Conservation (phyloP, 1,139 yeast genomes). For the Tardiomyces depauwii region DNA sequence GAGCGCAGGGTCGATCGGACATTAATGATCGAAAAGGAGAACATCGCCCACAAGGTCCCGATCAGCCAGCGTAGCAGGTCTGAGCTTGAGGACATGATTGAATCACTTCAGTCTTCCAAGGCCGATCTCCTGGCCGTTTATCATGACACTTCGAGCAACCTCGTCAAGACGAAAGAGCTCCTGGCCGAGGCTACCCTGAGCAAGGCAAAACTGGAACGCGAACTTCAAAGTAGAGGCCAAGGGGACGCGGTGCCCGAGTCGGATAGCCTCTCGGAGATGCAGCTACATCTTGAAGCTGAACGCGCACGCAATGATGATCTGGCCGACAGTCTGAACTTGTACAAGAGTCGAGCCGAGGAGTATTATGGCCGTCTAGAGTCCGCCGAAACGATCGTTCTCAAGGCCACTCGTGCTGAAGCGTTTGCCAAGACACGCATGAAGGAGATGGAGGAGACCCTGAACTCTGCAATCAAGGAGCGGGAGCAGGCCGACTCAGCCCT, state of each 20-base stretch:
- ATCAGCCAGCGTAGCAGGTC: neutral
- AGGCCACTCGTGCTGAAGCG: slow-evolving; percentile 51
- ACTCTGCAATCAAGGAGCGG: slow-evolving; percentile 47
- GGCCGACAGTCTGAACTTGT: slow-evolving; percentile 43
- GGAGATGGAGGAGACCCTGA: slow-evolving; percentile 43
- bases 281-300: slow-evolving; percentile 44
- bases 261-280: slow-evolving; percentile 10
- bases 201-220: slow-evolving; percentile 42
- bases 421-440: slow-evolving; percentile 43
- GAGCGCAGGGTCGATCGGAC: slow-evolving; percentile 8
- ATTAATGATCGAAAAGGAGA: neutral
- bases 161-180: slow-evolving; percentile 40
- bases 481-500: slow-evolving; percentile 47
- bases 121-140: slow-evolving; percentile 42
- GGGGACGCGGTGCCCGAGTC: slow-evolving; percentile 1
- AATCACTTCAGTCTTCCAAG: slow-evolving; percentile 13
- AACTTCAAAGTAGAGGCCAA: slow-evolving; percentile 31
- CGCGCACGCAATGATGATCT: slow-evolving; percentile 42
- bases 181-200: slow-evolving; percentile 33
- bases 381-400: slow-evolving; percentile 63
- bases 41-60: neutral
- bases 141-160: slow-evolving; percentile 43
- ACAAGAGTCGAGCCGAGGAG: slow-evolving; percentile 64
- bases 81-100: neutral
- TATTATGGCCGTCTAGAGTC: slow-evolving; percentile 63